A percentile compares a stretch with the other conserved stretches of the same genome.
Conservation (phyloP, 2,329 filamentous ascomycete species). For the Colletotrichum orchidophilum region DNA sequence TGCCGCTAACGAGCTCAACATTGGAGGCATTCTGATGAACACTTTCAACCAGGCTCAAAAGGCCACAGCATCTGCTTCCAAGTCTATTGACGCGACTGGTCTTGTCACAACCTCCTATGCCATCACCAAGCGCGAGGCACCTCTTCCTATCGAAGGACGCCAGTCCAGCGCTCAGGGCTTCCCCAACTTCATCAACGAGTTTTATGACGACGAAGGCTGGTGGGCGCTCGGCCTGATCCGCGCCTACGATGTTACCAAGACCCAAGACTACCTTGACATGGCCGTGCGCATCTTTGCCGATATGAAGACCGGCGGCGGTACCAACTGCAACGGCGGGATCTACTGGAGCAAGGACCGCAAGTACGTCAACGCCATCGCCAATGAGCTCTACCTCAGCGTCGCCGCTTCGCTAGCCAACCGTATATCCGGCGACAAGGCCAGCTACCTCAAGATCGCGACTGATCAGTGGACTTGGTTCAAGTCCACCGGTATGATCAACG, state of each 20-base stretch:
- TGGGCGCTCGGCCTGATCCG: conserved; percentile 69
- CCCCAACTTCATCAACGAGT: conserved; percentile 59
- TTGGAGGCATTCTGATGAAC: conserved; percentile 52
- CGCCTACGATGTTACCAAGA: conserved; percentile 62
- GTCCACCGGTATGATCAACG: conserved; percentile 61
- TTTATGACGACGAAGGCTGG: conserved; percentile 71
- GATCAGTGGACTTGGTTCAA: conserved; percentile 64
- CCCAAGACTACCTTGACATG: conserved; percentile 61
- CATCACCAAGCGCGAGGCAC: conserved; percentile 39
- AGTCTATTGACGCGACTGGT: conserved; percentile 47
- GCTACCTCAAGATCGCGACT: conserved; percentile 59
- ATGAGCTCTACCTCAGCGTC: conserved; percentile 65
- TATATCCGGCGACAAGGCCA: conserved; percentile 45
- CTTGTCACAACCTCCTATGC: conserved; percentile 50
- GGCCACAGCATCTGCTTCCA: conserved; percentile 47
- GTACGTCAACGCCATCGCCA: conserved; percentile 65
- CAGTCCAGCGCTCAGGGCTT: conserved; percentile 39
- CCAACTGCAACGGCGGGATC: conserved; percentile 62
- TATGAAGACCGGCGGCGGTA: conserved; percentile 58
- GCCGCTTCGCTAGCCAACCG: conserved; percentile 64
- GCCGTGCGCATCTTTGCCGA: conserved; percentile 65
- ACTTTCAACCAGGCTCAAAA: conserved; percentile 58
- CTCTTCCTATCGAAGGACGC: conserved; percentile 41
- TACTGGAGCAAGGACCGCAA: conserved; percentile 64
- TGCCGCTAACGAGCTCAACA: conserved; percentile 47